Percentiles rank a stretch among this genome's conserved stretches.
These are phyloP conservation scores for Aspergillus caelatus DNA, from an alignment of 2,329 filamentous ascomycete species.

Conservation along the genomic window DNA sequence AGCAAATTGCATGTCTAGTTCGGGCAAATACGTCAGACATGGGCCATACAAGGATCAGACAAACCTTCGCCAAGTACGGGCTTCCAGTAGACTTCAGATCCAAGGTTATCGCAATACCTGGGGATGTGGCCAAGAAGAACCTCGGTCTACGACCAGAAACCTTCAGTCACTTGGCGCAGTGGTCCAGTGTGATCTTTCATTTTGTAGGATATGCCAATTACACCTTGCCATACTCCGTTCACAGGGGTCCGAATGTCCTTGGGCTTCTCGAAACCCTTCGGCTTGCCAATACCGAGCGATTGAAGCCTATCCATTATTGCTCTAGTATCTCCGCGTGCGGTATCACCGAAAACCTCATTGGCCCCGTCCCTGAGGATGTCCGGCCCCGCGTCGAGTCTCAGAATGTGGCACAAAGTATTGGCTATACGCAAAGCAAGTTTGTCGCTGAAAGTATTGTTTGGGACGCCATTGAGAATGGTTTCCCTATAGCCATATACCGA, in stretches of 20 bases:
- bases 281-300: constrained; percentile 15
- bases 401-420: constrained; percentile 10
- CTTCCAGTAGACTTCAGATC: constrained; percentile 2
- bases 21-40: constrained; percentile 7
- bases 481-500: constrained; percentile 23
- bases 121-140: not conserved
- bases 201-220: constrained; percentile 17
- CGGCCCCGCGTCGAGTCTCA: constrained; percentile 5
- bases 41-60: constrained; percentile 12
- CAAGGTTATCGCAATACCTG: constrained; percentile 13
- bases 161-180: constrained; percentile 10
- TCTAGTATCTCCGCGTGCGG: constrained; percentile 24
- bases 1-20: constrained; percentile 20
- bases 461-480: constrained; percentile 20
- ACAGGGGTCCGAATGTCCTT: constrained; percentile 14
- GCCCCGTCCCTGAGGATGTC: constrained; percentile 13
- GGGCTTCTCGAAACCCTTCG: constrained; percentile 10
- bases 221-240: constrained; percentile 14
- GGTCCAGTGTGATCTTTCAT: constrained; percentile 20
- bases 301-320: constrained; percentile 22
- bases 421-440: constrained; percentile 25
- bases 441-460: constrained; percentile 24
- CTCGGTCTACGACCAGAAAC: constrained; percentile 8
- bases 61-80: constrained; percentile 10
- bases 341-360: constrained; percentile 5